A percentile compares a stretch with the other conserved stretches of the same genome.
phyloP scores from a whole-genome alignment of 1,139 yeast species.

The Candida glucosophila region DNA sequence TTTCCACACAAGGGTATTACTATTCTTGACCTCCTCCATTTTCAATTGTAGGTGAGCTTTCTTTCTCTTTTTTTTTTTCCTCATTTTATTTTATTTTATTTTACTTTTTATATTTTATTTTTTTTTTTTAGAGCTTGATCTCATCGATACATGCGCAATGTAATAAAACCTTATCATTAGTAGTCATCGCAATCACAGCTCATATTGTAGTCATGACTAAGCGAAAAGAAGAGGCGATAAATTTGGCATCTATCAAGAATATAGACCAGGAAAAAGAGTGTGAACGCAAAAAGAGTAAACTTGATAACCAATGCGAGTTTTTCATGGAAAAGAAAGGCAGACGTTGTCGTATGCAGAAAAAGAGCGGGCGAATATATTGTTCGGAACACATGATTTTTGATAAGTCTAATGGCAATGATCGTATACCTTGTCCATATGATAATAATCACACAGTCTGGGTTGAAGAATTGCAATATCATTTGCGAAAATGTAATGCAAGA shows the following conservation, averaged over 20 bases:
- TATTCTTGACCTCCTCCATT: conserved; percentile 2
- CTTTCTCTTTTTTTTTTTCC: no score
- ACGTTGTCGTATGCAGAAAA: conserved; percentile 55
- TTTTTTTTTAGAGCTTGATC: no score
- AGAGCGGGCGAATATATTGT: conserved; percentile 43
- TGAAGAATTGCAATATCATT: conserved; percentile 46
- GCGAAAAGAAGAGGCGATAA: no score
- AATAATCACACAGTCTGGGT: conserved; percentile 67
- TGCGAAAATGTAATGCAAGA: conserved; percentile 51
- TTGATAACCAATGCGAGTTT: conserved; percentile 45
- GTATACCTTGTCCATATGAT: conserved; percentile 76
- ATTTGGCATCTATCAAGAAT: no score
- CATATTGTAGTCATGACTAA: no score
- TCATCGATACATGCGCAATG: no score
- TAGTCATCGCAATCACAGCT: no score
- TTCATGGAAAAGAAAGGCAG: conserved; percentile 40
- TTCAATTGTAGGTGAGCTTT: background rate
- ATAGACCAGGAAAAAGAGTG: no score
- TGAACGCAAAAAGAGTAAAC: no score
- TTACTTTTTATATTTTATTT: no score
- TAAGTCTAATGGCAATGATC: conserved; percentile 12
- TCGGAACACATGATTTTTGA: conserved; percentile 46
- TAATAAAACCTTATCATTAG: no score
- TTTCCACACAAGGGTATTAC: conserved; percentile 31
- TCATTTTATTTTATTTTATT: no score